Base-by-base conservation (phyloP, 1,284 basidiomycete genomes). In the Moesziomyces sp. region DNA sequence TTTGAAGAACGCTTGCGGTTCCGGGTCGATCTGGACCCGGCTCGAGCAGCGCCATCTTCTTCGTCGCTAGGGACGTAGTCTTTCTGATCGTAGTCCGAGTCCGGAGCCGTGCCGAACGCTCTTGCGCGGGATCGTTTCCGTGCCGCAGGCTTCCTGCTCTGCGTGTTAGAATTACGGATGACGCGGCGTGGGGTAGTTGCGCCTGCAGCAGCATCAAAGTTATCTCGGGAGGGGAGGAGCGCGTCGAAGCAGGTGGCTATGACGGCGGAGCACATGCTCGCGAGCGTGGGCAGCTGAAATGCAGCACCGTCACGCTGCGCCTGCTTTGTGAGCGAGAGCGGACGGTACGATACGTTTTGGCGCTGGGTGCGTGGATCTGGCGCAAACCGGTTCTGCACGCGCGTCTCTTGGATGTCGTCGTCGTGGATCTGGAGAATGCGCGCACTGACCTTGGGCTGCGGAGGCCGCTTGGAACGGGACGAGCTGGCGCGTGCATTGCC, bases 11-110 rank as follows among this genome's bases (percentile, higher is more conserved):
- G 33, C 23, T 13, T 23, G 6, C 52, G 51, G 16, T 30, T 61
- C 21, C 60, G 48, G 14, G 52, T 55, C 3, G 66, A 59, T 35
- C 54, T 48, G 21, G 55, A 30, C 1, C 38, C 16, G 0, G 46
- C 6, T 5, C 21, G 42, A 8, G 28, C 3, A 16, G 45, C 19
- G 7, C 43, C 8, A 13, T 18, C n/a, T 8, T 71, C 53, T 7
- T 48, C 47, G 18, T 65, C 70, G 21, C 59, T 63, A 8, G 64
- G 64, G 3, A 73, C 51, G 21, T 73, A 73, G 38, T 73, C 70
- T 6, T 59, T 24, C 46, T 67, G 53, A 14, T 68, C 64, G 3
- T 68, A 54, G 19, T 68, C 63, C 42, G 56, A 72, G 21, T 65
- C 57, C 14, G 60, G 70, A 9, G 55, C 44, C 26, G 64, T 56